These are phyloP conservation scores for Schwanniomyces pseudopolymorphus DNA, from an alignment of 805 yeast species.

Conservation along the genomic window DNA sequence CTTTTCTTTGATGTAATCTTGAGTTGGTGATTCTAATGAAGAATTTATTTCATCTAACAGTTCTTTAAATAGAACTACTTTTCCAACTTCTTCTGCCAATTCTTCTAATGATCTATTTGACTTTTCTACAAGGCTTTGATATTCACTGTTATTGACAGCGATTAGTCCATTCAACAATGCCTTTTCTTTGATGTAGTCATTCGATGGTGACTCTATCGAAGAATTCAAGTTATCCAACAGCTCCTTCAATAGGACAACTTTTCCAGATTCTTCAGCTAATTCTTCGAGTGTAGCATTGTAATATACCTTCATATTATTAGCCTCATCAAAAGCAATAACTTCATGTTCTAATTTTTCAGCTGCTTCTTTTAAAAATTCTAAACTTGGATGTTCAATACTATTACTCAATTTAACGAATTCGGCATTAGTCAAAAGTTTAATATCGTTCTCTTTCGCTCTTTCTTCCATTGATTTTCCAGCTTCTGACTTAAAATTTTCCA, in stretches of 20 bases:
- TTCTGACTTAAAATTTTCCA: background rate
- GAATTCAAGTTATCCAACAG: slow-evolving; percentile 9
- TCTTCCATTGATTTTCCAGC: slow-evolving; percentile 1
- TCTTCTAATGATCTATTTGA: background rate
- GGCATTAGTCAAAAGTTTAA: background rate
- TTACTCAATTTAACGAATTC: slow-evolving; percentile 3
- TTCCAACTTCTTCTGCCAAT: slow-evolving; percentile 11
- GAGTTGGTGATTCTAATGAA: slow-evolving; percentile 16
- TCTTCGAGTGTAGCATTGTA: slow-evolving; percentile 24
- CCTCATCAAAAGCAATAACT: slow-evolving; percentile 2
- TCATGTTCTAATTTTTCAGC: slow-evolving; percentile 10
- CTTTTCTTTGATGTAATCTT: slow-evolving; percentile 9
- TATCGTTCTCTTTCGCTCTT: slow-evolving; percentile 2
- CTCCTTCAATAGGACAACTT: background rate
- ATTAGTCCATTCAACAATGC: slow-evolving; percentile 10
- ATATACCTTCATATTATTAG: slow-evolving; percentile 7
- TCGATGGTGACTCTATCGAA: slow-evolving; percentile 16
- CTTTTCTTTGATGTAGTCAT: slow-evolving; percentile 9
- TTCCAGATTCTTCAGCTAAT: slow-evolving; percentile 20
- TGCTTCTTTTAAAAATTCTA: slow-evolving; percentile 17
- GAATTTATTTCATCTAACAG: slow-evolving; percentile 9
- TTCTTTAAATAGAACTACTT: background rate
- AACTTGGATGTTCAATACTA: slow-evolving; percentile 17
- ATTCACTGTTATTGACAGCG: slow-evolving; percentile 4
- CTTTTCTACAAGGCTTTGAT: slow-evolving; percentile 1